Base-by-base conservation (phyloP, 495 filamentous ascomycete species). In the Podospora bellae-mahoneyi region DNA sequence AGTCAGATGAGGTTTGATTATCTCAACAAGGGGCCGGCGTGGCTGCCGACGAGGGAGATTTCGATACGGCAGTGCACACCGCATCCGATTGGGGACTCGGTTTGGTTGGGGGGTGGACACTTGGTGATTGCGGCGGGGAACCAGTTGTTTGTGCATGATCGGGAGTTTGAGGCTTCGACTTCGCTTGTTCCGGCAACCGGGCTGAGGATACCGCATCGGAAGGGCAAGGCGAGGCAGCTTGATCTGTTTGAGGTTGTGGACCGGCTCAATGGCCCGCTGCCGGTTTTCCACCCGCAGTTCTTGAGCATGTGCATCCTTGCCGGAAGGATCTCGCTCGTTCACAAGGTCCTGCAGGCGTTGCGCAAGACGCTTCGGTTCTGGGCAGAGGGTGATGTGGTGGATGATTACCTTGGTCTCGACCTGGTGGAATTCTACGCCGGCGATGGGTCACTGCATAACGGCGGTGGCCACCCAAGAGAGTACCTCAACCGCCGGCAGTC, bases 1-100 rank as follows among this genome's bases (percentile, higher is more conserved):
- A 89, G 91, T 26, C 94, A 98, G 76, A 89, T 97, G 80, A 90
- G 94, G 26, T 98, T 94, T 74, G 94, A 98, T 75, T 97, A 98
- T 73, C 80, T 97, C 55, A 91, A 94, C 67, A 88, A 92, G 64
- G 90, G 89, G n/a, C 91, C 94, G 5, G 92, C 94, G 2, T 98
- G 94, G 94, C 91, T 91, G 13, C 82, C 88, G 23, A 90, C 97
- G 68, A 81, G 92, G 67, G 91, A 97, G 73, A 91, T 97, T 55
- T 87, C 84, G 72, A 95, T 92, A 64, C 84, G 89, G 64, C 88
- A 93, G 68, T 82, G 94, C 54, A 96, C 94, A 27, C 92, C 93
- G 55, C 92, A 96, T 74, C 93, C 92, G 0, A 97, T 99, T 66
- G 92, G 92, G 4, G 94, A 97, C 72, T 94, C 93, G 5, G 90